Base-by-base conservation (phyloP, 176 grass and related monocot species). In the Leersia perrieri region DNA sequence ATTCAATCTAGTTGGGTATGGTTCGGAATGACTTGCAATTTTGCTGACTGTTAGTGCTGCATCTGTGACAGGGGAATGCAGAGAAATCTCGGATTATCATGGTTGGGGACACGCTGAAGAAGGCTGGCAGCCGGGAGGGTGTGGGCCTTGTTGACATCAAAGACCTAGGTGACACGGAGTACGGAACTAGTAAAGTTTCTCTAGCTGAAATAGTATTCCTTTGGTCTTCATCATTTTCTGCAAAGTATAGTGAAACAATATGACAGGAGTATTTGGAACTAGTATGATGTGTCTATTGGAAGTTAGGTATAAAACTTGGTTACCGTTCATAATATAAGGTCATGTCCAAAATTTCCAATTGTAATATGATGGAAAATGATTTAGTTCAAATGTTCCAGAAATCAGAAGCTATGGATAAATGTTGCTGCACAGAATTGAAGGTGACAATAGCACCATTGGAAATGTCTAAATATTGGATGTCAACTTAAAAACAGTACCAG, bases 11-110 rank as follows among this genome's bases (percentile, higher is more conserved):
- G 22, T 28, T 2, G 55, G 13, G 0, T 9, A 12, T 33, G 36
- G 35, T 38, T 38, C 7, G 0, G 12, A 13, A 28, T 22, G 3
- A 9, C 42, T 22, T 32, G 27, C 31, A 51, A 11, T 44, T 83
- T 60, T 20, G n/a, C 69, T 60, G 55, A 83, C 47, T 49, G 39
- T 18, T 47, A 15, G 0, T 47, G 1, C 3, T 65, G 32, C 13
- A 30, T 72, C 33, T 33, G 35, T 84, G 12, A 15, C 73, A 98
- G 95, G 95, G 92, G 6, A 94, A 98, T 69, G 95, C 95, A 0
- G 95, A 98, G 76, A 98, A 95, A 70, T 88, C 92, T 1, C 86
- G 90, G 76, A 98, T 98, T 42, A 89, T 98, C 74, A 95, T 98
- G 95, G 92, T 95, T 5, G 92, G 95, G 6, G 95, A 98, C 70